Percentiles rank a stretch among this genome's conserved stretches.
These are phyloP conservation scores for Nadsonia fulvescens DNA, from an alignment of 805 yeast species.

Conservation along the genomic window DNA sequence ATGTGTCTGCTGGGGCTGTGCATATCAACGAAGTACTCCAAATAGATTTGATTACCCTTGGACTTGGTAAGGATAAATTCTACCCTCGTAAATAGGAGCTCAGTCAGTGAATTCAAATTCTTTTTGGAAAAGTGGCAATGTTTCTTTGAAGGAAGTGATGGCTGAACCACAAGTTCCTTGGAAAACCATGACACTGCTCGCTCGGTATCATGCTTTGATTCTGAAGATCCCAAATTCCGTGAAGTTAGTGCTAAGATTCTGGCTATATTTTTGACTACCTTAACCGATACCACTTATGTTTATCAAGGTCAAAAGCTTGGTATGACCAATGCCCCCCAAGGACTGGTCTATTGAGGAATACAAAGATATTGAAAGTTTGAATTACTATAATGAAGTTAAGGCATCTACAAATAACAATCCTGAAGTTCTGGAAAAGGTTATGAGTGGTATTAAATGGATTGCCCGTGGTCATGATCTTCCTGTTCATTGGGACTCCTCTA, in stretches of 20 bases:
- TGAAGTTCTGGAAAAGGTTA: constrained; percentile 4
- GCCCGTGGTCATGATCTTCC: constrained; percentile 39
- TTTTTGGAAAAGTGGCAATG: not conserved
- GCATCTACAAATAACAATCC: constrained; percentile 3
- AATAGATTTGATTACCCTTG: too few relatives aligned
- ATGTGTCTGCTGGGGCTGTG: too few relatives aligned
- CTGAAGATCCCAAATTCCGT: constrained; percentile 19
- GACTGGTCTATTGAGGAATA: constrained; percentile 28
- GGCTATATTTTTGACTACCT: constrained; percentile 25
- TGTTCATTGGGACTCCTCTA: constrained; percentile 32
- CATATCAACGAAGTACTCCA: too few relatives aligned
- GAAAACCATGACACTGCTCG: constrained; percentile 47
- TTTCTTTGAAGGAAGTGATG: constrained; percentile 10
- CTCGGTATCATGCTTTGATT: constrained; percentile 32
- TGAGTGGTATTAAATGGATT: constrained; percentile 12
- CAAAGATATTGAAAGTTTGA: constrained; percentile 28
- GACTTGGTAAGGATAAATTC: too few relatives aligned
- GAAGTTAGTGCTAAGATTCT: constrained; percentile 30
- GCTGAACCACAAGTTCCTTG: constrained; percentile 36
- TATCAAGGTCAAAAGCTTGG: constrained; percentile 49
- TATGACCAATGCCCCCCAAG: constrained; percentile 30
- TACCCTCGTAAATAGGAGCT: too few relatives aligned
- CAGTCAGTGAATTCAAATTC: not conserved
- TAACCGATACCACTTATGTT: constrained; percentile 35
- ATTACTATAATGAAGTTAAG: constrained; percentile 4